These are phyloP conservation scores for Wickerhamomyces sydowiorum DNA, from an alignment of 805 yeast genomes.

Conservation along the genomic window DNA sequence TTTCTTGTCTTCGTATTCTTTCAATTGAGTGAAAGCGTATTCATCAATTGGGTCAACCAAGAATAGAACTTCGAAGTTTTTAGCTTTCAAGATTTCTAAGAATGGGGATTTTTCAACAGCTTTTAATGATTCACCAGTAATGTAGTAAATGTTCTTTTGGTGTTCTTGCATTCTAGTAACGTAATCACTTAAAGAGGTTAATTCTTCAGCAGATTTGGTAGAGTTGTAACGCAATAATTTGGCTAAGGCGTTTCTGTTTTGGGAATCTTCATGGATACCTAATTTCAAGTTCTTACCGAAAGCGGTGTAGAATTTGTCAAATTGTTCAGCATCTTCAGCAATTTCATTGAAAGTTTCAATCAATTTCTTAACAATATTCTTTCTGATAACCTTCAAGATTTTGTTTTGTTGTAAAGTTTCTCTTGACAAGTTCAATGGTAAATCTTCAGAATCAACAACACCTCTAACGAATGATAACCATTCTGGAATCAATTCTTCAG, in stretches of 20 bases:
- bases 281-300: slow-evolving; percentile 97
- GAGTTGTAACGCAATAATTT: slow-evolving; percentile 96
- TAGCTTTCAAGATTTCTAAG: slow-evolving; percentile 97
- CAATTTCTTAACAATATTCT: slow-evolving; percentile 97
- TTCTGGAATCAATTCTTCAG: slow-evolving; percentile 98
- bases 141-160: slow-evolving; percentile 98
- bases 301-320: slow-evolving; percentile 96
- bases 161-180: slow-evolving; percentile 99
- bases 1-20: slow-evolving; percentile 99
- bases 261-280: slow-evolving; percentile 98
- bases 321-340: slow-evolving; percentile 98
- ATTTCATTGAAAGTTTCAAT: slow-evolving; percentile 99
- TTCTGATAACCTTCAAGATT: slow-evolving; percentile 98
- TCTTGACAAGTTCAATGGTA: slow-evolving; percentile 99
- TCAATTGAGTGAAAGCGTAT: slow-evolving; percentile 98
- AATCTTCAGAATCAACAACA: slow-evolving; percentile 99
- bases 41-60: slow-evolving; percentile 99
- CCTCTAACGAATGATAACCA: slow-evolving; percentile 97
- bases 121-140: slow-evolving; percentile 98
- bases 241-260: slow-evolving; percentile 93
- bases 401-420: slow-evolving; percentile 99
- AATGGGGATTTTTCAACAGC: slow-evolving; percentile 99
- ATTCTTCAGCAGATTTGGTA: slow-evolving; percentile 90
- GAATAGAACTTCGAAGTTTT: slow-evolving; percentile 97
- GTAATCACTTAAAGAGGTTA: slow-evolving; percentile 92